Conservation (phyloP, 2,329 filamentous ascomycete genomes). For the Penicillium sp. region DNA sequence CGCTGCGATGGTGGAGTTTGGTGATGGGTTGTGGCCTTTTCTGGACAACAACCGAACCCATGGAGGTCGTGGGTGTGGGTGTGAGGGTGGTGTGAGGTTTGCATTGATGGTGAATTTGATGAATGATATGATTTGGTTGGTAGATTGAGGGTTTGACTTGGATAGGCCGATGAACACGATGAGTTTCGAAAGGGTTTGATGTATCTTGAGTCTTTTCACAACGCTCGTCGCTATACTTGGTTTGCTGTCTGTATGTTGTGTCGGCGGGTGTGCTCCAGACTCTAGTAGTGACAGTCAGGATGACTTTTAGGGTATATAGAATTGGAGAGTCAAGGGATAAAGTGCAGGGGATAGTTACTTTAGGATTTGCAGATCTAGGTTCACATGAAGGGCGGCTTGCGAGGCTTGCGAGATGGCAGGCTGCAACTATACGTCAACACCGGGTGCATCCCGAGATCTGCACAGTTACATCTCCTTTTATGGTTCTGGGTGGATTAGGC, state of each 20-base stretch:
- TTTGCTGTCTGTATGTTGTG: background rate
- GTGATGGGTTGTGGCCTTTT: background rate
- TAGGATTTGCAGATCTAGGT: background rate
- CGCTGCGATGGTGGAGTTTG: background rate
- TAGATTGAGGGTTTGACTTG: no score
- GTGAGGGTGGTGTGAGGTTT: background rate
- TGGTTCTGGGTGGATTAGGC: no score
- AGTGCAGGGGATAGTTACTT: background rate
- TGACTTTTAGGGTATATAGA: background rate
- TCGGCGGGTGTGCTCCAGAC: background rate
- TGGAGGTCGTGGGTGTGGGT: background rate
- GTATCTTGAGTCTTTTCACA: background rate
- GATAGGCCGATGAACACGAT: no score
- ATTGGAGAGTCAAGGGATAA: background rate
- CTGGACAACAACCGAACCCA: background rate
- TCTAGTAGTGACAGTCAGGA: background rate
- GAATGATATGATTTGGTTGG: background rate
- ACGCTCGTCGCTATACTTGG: background rate
- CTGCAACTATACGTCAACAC: slow-evolving; percentile 16
- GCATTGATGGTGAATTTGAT: slow-evolving; percentile 3
- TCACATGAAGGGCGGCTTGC: slow-evolving; percentile 1
- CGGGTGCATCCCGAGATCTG: slow-evolving; percentile 21
- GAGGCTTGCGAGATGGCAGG: slow-evolving; percentile 11
- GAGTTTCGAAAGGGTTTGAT: background rate
- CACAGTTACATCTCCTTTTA: background rate